Evolutionary conservation across 176 grass and related monocot genomes (phyloP).

Genomic region (Microstegium vimineum): DNA sequence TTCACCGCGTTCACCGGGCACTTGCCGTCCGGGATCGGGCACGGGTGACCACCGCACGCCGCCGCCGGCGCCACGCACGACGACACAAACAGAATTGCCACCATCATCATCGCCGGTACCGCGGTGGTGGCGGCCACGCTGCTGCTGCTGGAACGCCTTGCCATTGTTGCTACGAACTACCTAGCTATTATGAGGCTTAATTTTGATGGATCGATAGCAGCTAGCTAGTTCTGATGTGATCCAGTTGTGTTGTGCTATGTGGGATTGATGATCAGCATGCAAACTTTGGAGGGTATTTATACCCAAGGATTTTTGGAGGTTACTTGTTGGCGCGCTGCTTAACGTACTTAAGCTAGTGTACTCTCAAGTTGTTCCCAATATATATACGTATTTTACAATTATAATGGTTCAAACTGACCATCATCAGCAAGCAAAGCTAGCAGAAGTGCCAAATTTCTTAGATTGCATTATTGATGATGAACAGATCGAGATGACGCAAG

Average conservation of each 20-base stretch:
- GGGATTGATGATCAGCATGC: not conserved
- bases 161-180: not conserved
- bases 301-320: not conserved
- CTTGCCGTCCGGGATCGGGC: conserved; percentile 27
- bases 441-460: too few relatives aligned
- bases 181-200: not conserved
- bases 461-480: too few relatives aligned
- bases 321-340: too few relatives aligned
- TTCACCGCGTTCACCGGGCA: conserved; percentile 67
- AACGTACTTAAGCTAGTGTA: too few relatives aligned
- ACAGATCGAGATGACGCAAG: too few relatives aligned
- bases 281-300: not conserved
- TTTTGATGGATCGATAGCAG: not conserved
- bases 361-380: too few relatives aligned
- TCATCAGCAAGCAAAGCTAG: too few relatives aligned
- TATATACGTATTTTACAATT: too few relatives aligned
- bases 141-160: not conserved
- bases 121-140: too few relatives aligned
- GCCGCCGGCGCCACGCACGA: not conserved
- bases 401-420: too few relatives aligned
- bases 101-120: not conserved
- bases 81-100: not conserved
- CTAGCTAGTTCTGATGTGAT: too few relatives aligned
- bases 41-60: not conserved
- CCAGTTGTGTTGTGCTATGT: not conserved